Base-by-base conservation (phyloP, 2,329 filamentous ascomycete species). In the Pseudogymnoascus sp. region DNA sequence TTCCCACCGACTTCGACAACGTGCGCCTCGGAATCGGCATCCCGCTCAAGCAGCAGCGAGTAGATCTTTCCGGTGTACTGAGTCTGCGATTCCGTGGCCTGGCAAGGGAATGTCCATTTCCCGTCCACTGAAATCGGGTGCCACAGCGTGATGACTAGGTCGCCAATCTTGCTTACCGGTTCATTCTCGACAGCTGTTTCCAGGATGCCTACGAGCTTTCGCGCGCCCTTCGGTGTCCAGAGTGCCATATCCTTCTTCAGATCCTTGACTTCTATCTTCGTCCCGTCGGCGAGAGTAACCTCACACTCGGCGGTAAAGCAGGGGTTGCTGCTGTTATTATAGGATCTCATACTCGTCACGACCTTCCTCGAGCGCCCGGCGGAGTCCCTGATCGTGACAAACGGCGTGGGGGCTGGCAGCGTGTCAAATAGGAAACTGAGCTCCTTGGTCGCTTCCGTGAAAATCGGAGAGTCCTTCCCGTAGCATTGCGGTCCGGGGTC, bases 401-500 rank as follows among this genome's bases (percentile, higher is more conserved):
- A 60, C 45, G 65, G 70, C 35, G 68, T 71, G 7, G 67, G 69
- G 1, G 67, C 63, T 55, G 65, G 69, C 37, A 74, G 67, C 31
- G 69, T 70, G 61, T 75, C 73, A 63, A 75, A 75, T 0, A 77
- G 77, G 0, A 66, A 66, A 62, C 84, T 79, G 0, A 86, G 76
- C 1, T 71, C 66, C 58, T 81, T 75, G 7, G 82, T 74, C 67
- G 80, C 85, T 5, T 70, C 65, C 12, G 71, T 69, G 68, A 87
- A 87, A 2, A 86, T 73, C 0, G 78, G 75, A 60, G 80, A 83
- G 1, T 76, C 69, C 0, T 67, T 67, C 13, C 82, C 78, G 66
- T 86, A 87, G 64, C 77, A 74, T 5, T 82, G 75, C 3, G 83
- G 81, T 0, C 84, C 84, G 0, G 79, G 74, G 63, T 87, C 84